phyloP scores from a whole-genome alignment of 768 basidiomycete species.

The Amanita polypyramis region DNA sequence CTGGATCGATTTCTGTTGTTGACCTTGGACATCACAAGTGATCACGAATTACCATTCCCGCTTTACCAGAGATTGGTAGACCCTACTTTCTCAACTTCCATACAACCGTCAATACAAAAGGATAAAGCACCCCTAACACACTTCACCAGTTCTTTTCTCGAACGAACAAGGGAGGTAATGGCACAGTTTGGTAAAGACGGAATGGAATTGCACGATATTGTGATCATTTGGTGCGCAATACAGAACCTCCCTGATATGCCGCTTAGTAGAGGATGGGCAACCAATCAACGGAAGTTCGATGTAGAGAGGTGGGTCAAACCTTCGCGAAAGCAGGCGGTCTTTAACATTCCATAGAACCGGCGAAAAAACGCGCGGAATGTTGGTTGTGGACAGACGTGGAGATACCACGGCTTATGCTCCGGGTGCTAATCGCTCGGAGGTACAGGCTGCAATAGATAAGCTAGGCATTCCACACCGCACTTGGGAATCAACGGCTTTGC shows the following conservation, averaged over 20 bases:
- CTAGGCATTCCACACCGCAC: slow-evolving; percentile 19
- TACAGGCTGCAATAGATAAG: slow-evolving; percentile 42
- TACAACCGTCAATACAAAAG: slow-evolving; percentile 31
- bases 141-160: slow-evolving; percentile 74
- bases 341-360: slow-evolving; percentile 36
- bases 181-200: slow-evolving; percentile 70
- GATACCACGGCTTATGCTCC: slow-evolving; percentile 56
- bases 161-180: slow-evolving; percentile 70
- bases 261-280: slow-evolving; percentile 46
- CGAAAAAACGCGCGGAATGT: slow-evolving; percentile 79
- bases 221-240: slow-evolving; percentile 82
- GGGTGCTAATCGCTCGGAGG: slow-evolving; percentile 53
- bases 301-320: slow-evolving; percentile 49
- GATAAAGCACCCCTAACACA: slow-evolving; percentile 55
- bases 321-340: slow-evolving; percentile 1
- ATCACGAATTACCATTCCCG: slow-evolving; percentile 69
- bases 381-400: slow-evolving; percentile 70
- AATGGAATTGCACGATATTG: slow-evolving; percentile 87
- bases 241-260: slow-evolving; percentile 43
- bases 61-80: slow-evolving; percentile 52
- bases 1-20: slow-evolving; percentile 58
- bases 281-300: slow-evolving; percentile 42
- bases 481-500: slow-evolving; percentile 42
- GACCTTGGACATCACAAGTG: slow-evolving; percentile 76
- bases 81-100: slow-evolving; percentile 40